phyloP scores from a whole-genome alignment of 1,139 yeast species.

The Candida tropicalis region DNA sequence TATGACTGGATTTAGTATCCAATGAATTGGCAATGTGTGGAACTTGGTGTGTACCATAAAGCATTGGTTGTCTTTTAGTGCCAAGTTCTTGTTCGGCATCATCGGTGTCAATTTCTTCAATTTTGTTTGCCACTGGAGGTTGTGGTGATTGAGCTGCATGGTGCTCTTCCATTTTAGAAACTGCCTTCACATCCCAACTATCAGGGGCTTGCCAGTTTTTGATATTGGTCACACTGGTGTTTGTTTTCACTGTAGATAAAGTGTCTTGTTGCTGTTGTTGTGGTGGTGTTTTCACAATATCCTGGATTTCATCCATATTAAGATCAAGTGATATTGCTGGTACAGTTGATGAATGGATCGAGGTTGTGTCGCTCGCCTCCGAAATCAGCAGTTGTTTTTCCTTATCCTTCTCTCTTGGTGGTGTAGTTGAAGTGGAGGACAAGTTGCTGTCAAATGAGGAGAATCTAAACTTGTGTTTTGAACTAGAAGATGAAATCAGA shows the following conservation, averaged over 20 bases:
- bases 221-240: conserved; percentile 2
- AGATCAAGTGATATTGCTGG: conserved; percentile 30
- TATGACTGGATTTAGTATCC: conserved; percentile 41
- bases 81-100: conserved; percentile 6
- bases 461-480: conserved; percentile 39
- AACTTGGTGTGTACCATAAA: conserved; percentile 38
- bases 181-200: conserved; percentile 70
- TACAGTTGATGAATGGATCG: neutral
- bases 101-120: conserved; percentile 1
- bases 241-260: neutral
- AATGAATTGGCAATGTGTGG: conserved; percentile 24
- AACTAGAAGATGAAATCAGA: conserved; percentile 17
- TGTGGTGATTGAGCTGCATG: neutral
- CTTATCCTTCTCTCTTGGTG: conserved; percentile 2
- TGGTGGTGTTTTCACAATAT: conserved; percentile 50
- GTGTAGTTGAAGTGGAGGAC: conserved; percentile 4
- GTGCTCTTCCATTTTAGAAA: conserved; percentile 9
- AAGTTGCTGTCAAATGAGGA: conserved; percentile 28
- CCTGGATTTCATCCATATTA: conserved; percentile 57
- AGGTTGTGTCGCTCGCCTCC: conserved; percentile 1
- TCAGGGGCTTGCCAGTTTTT: conserved; percentile 70
- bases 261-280: conserved; percentile 15
- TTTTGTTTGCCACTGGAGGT: neutral
- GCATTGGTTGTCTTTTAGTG: conserved; percentile 26
- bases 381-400: neutral